Percentiles rank a stretch among this genome's conserved stretches.
Evolutionary conservation across 2,329 filamentous ascomycete species (phyloP).

Genomic region (Endothia cerciana): DNA sequence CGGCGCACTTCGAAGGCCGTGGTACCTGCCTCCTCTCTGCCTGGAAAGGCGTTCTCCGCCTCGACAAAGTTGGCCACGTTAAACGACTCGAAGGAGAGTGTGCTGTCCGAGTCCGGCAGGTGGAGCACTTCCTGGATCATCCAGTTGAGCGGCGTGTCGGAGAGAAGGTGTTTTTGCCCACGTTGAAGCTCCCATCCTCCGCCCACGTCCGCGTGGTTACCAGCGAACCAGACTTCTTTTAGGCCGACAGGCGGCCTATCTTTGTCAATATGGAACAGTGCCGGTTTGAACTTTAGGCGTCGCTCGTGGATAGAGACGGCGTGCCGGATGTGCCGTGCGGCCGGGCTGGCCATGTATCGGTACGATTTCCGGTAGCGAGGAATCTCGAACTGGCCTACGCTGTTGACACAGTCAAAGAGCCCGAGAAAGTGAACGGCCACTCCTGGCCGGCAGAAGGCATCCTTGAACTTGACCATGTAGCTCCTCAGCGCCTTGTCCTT

Average conservation of each 20-base stretch:
- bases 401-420: conserved; percentile 59
- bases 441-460: conserved; percentile 51
- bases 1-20: not conserved
- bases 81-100: not conserved
- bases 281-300: conserved; percentile 59
- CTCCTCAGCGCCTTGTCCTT: conserved; percentile 28
- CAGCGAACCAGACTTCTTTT: conserved; percentile 60
- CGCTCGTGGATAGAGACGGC: conserved; percentile 58
- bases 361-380: not conserved
- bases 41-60: not conserved
- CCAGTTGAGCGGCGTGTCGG: conserved; percentile 55
- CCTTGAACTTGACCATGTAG: conserved; percentile 27
- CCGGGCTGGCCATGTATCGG: conserved; percentile 43
- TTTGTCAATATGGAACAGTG: conserved; percentile 48
- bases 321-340: conserved; percentile 52
- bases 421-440: conserved; percentile 55
- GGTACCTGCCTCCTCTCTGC: not conserved
- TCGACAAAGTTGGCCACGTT: not conserved
- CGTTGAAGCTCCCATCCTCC: conserved; percentile 51
- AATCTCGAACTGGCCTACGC: conserved; percentile 47
- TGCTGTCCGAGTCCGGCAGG: not conserved
- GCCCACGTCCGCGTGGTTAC: conserved; percentile 57
- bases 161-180: conserved; percentile 47
- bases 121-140: conserved; percentile 53
- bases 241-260: conserved; percentile 31